Evolutionary conservation across 805 yeast species (phyloP), one percentile per base, ranked within the genome.

Genomic region (Tetrapisispora iriomotensis): DNA sequence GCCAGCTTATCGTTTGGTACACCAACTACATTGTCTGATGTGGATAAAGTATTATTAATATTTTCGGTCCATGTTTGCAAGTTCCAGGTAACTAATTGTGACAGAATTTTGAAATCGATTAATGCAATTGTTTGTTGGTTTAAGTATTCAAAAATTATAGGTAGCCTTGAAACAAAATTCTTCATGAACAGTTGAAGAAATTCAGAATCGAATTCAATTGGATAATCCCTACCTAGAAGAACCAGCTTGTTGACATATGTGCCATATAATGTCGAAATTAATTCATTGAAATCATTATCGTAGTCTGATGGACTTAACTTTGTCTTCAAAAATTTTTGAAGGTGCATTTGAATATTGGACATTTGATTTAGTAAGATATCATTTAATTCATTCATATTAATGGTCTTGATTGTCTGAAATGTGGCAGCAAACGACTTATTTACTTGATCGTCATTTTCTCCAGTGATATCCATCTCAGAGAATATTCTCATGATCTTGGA

Each of bases 21-120:
- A 20, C 25, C 30, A 12, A 19, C 18, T 9, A 14, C 21, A 14
- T 6, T n/a, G 14, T 23, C 28, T 2, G 20, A 24, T 8, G 33
- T 30, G 12, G 37, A 39, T 6, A 27, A 28, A 6, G 40, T 20
- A 8, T 40, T 45, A 19, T 47, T 44, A 9, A 57, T 34, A 17
- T 53, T 45, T 12, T 50, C 53, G 2, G 44, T 42, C 62, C 62
- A 59, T 35, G 47, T 49, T 29, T 56, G 54, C 29, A 58, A 35
- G 34, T 52, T 46, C 60, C 63, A 55, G 8, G 57, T 44, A 13
- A 47, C 51, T 10, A 53, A 29, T 18, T 56, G 31, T 2, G 54
- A 47, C 17, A 59, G 43, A 26, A 58, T 20, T 35, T 48, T 57
- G 31, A 58, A 54, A 39, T 55, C 44, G 15, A 55, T 40, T n/a